phyloP scores from a whole-genome alignment of 225 moss, liverwort and hornwort species.

The Ulota crispa region DNA sequence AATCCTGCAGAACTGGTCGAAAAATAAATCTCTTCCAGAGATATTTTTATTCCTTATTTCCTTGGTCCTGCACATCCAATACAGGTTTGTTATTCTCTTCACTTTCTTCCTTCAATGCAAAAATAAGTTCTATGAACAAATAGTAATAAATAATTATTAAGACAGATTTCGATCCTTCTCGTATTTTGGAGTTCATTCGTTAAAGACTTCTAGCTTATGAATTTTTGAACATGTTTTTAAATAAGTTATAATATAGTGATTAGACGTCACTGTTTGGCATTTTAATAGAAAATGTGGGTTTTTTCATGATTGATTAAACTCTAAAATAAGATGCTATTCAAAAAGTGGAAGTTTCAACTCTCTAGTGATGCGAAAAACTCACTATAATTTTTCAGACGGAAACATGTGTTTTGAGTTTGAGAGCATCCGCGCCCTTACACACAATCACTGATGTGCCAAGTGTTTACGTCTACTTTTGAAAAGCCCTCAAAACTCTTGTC shows the following conservation, averaged over 20 bases:
- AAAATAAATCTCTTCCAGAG: slow-evolving; percentile 1
- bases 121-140: too few relatives aligned
- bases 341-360: not conserved
- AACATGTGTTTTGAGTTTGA: not conserved
- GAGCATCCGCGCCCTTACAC: too few relatives aligned
- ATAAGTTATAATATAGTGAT: not conserved
- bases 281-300: not conserved
- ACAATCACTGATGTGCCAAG: too few relatives aligned
- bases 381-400: not conserved
- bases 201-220: not conserved
- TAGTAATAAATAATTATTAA: not conserved
- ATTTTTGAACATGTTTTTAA: too few relatives aligned
- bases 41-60: not conserved
- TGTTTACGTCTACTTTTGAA: too few relatives aligned
- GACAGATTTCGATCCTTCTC: not conserved
- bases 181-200: too few relatives aligned
- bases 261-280: not conserved
- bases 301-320: not conserved
- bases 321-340: not conserved
- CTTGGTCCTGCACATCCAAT: not conserved
- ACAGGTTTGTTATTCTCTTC: slow-evolving; percentile 28
- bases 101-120: not conserved
- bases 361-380: too few relatives aligned
- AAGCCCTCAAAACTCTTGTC: too few relatives aligned
- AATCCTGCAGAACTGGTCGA: slow-evolving; percentile 27